Base-by-base conservation (phyloP, 305 asterid species). In the Fraxinus dipetala region DNA sequence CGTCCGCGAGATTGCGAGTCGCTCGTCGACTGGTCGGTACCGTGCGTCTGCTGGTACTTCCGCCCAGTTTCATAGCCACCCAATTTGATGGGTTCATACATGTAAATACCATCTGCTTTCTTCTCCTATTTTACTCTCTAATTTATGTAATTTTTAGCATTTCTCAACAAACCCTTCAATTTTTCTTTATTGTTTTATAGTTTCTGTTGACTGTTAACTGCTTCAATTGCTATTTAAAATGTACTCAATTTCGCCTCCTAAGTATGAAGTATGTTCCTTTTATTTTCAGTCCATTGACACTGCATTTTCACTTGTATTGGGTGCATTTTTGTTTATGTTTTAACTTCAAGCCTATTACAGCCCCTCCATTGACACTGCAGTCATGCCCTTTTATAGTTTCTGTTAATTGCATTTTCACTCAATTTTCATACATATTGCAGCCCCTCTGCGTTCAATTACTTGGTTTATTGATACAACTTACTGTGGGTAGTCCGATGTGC, bases 41-140 rank as follows among this genome's bases (percentile, higher is more conserved):
- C 3, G 32, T 31, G 32, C 3, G 32, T 31, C 4, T 31, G 32
- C 32, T 31, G 32, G 4, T 31, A 31, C 32, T 31, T 31, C 4
- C 4, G 32, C 32, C 32, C 28, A 31, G 32, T 31, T 31, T 31
- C 32, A 31, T 31, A 83, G 87, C 98, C 79, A 82, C 94, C 70
- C 94, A 96, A n/a, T 93, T 93, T 78, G 99, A 96, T 87, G 98
- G 99, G 43, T 84, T 94, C 84, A 93, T 96, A 97, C 97, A 98
- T 75, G 99, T 96, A 91, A 59, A 75, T 51, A 30, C 59, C 14
- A 7, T 61, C 70, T 35, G 1, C 10, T 72, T 59, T 2, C 35
- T 26, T 32, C 26, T 75, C 0, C 77, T 65, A 67, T 78, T 63
- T 36, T 34, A 77, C 72, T 4, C 63, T 28, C 76, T 18, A 6